A percentile compares a stretch with the other conserved stretches of the same genome.
These are phyloP conservation scores for Hypoxylon trugodes DNA, from an alignment of 495 filamentous ascomycete genomes.

Conservation along the genomic window DNA sequence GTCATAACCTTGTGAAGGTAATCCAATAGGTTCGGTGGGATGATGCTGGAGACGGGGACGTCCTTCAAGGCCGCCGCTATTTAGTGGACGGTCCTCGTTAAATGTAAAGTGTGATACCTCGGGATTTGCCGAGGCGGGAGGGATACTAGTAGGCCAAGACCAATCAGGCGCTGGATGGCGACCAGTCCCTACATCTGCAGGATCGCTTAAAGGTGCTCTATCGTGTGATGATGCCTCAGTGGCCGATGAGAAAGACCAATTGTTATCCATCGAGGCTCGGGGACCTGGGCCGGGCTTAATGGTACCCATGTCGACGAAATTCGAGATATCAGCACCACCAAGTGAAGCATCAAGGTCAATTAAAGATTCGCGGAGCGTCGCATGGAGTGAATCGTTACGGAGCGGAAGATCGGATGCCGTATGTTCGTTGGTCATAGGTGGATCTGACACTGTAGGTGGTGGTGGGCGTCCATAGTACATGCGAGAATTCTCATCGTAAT, in stretches of 20 bases:
- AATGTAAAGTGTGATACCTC: slow-evolving; percentile 60
- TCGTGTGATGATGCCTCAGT: slow-evolving; percentile 55
- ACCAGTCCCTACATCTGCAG: slow-evolving; percentile 54
- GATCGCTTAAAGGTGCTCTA: slow-evolving; percentile 59
- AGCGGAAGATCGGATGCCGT: slow-evolving; percentile 62
- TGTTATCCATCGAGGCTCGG: slow-evolving; percentile 54
- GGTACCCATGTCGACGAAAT: slow-evolving; percentile 67
- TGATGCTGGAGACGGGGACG: slow-evolving; percentile 60
- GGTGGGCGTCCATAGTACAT: slow-evolving; percentile 55
- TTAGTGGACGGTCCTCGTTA: slow-evolving; percentile 43
- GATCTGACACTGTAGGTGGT: slow-evolving; percentile 42
- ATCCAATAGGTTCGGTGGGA: slow-evolving; percentile 56
- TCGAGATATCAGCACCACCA: slow-evolving; percentile 58
- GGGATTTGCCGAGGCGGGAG: slow-evolving; percentile 59
- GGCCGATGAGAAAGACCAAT: slow-evolving; percentile 45
- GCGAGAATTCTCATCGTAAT: slow-evolving; percentile 64
- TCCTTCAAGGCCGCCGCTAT: slow-evolving; percentile 41
- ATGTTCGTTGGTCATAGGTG: slow-evolving; percentile 27
- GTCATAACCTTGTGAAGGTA: slow-evolving; percentile 55
- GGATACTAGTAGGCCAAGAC: slow-evolving; percentile 65
- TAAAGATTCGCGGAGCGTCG: slow-evolving; percentile 60
- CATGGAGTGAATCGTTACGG: slow-evolving; percentile 59
- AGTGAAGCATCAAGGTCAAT: slow-evolving; percentile 66
- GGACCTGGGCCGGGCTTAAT: slow-evolving; percentile 58
- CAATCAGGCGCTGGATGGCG: slow-evolving; percentile 67